Percentiles rank a stretch among this genome's conserved stretches.
Evolutionary conservation across 306 rosid genomes (phyloP).

Genomic region (Trifolium repens): DNA sequence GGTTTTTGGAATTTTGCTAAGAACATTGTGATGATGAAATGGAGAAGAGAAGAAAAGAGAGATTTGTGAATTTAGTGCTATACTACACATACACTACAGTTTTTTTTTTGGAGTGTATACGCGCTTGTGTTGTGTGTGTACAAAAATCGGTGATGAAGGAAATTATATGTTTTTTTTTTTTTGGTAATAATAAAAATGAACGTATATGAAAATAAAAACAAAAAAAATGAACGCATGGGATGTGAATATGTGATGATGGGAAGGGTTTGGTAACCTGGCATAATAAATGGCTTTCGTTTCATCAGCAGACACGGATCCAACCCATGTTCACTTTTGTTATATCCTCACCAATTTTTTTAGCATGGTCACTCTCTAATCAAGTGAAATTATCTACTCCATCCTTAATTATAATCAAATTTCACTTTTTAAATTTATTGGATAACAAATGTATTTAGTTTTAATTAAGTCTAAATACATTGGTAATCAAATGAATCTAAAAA

Average conservation of each 20-base stretch:
- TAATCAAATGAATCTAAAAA: too few species aligned
- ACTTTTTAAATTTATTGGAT: too few species aligned
- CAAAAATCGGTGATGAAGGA: background rate
- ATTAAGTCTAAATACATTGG: too few species aligned
- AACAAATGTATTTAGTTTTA: too few species aligned
- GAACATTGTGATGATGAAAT: background rate
- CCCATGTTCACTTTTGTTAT: background rate
- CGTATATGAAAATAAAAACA: background rate
- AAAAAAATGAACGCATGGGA: background rate
- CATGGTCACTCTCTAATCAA: too few species aligned
- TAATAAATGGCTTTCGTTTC: slow-evolving; percentile 6
- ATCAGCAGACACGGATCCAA: slow-evolving; percentile 13
- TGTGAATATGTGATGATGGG: background rate
- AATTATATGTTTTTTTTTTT: too few species aligned
- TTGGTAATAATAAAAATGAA: background rate
- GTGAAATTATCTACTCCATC: too few species aligned
- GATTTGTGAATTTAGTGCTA: background rate
- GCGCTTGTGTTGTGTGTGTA: background rate
- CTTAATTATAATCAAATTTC: too few species aligned
- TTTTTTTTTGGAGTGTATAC: background rate
- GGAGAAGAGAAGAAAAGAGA: background rate
- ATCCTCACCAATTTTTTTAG: too few species aligned
- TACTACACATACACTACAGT: background rate
- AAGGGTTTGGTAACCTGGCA: slow-evolving; percentile 9
- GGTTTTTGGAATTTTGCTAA: too few species aligned